phyloP scores from a whole-genome alignment of 2,329 filamentous ascomycete genomes.

The Colletotrichum sp. region DNA sequence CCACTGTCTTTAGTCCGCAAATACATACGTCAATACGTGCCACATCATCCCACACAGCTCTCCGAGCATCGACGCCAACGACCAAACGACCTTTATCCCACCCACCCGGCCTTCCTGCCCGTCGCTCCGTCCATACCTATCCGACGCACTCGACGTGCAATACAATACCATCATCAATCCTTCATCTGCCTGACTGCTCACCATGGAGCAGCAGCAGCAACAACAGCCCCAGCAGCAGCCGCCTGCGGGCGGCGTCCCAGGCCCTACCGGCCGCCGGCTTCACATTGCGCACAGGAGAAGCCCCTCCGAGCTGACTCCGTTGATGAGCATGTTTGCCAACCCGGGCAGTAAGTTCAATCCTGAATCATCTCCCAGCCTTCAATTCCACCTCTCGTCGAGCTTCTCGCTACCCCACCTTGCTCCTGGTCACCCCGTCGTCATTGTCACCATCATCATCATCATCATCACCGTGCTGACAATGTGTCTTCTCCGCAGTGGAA shows the following conservation, averaged over 20 bases:
- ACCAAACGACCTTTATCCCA: slow-evolving; percentile 21
- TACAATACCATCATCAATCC: slow-evolving; percentile 25
- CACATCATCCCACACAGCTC: slow-evolving; percentile 21
- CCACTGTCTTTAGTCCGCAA: slow-evolving; percentile 23
- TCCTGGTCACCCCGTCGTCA: not conserved
- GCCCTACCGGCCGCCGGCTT: slow-evolving; percentile 85
- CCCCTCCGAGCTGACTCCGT: slow-evolving; percentile 93
- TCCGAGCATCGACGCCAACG: slow-evolving; percentile 3
- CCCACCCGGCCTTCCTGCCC: slow-evolving; percentile 1
- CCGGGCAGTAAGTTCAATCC: slow-evolving; percentile 63
- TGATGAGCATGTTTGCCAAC: slow-evolving; percentile 89
- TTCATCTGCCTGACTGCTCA: slow-evolving; percentile 42
- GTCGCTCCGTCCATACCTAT: not conserved
- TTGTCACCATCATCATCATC: not conserved
- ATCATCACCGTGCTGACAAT: slow-evolving; percentile 25
- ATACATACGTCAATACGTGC: slow-evolving; percentile 22
- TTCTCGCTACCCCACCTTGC: not conserved
- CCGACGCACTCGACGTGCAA: slow-evolving; percentile 50
- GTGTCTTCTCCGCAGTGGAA: slow-evolving; percentile 70
- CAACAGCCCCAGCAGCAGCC: slow-evolving; percentile 49
- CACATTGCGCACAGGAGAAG: slow-evolving; percentile 97
- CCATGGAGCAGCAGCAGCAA: slow-evolving; percentile 60
- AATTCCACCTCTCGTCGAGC: not conserved
- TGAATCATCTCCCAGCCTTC: slow-evolving; percentile 3
- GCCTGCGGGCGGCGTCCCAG: slow-evolving; percentile 64